Evolutionary conservation across 441 rosid species (phyloP), one percentile per base, ranked within the genome.

Genomic region (Hura crepitans): DNA sequence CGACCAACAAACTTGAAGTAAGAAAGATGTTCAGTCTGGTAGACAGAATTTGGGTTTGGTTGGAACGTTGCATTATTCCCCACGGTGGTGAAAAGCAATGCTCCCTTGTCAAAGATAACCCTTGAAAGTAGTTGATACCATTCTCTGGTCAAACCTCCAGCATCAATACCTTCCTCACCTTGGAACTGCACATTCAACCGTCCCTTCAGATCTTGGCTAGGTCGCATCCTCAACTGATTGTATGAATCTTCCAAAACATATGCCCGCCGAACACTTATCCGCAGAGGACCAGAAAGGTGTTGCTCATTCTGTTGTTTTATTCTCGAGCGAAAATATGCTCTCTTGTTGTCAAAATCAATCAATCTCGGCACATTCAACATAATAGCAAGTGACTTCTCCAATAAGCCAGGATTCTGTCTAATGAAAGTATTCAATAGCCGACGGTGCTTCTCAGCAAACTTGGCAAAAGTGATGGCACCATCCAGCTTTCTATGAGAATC

Each of bases 81-180:
- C 70, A 96, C 99, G 30, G 96, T 93, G 49, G 99, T 91, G 81
- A 93, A 96, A 55, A 93, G 97, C 82, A 96, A 81, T 27, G 99
- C 94, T 62, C 96, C 96, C 84, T 89, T 93, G 84, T 93, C 98
- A 72, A 96, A 96, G 74, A 96, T 86, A 63, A 96, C 97, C 83
- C 99, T 93, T 1, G 99, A 93, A 72, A 96, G 78, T 72, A 96
- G 76, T 72, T 96, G 99, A 87, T 96, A 96, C 99, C 98, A 96
- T 79, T 96, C 99, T 76, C 99, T 83, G 8, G 98, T 96, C 76
- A 96, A 85, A 51, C 99, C 99, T 45, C 99, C 99, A 49, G 99
- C 99, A 87, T 96, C 99, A 77, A 96, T 91, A 69, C 99, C 99
- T 81, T 96, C 99, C 70, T 96, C 99, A 75, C 97, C 98, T 83